These are phyloP conservation scores for Albophoma yamanashiensis DNA, from an alignment of 2,329 filamentous ascomycete species.

Conservation along the genomic window DNA sequence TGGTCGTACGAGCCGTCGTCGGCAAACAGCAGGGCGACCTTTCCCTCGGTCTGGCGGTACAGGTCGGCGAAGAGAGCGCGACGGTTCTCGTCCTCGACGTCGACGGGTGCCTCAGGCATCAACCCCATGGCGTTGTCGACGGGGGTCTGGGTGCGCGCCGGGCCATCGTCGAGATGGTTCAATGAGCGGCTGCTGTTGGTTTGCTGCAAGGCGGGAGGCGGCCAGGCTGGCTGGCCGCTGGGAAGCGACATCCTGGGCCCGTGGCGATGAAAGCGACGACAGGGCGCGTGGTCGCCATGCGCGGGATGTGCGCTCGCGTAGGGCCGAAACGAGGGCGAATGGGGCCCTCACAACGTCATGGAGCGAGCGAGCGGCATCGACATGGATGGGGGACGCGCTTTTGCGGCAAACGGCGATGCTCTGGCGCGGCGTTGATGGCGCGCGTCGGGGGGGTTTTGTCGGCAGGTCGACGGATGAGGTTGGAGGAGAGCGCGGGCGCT, in stretches of 20 bases:
- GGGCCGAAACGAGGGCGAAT: slow-evolving; percentile 34
- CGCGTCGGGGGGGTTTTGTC: slow-evolving; percentile 35
- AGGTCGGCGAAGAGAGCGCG: slow-evolving; percentile 67
- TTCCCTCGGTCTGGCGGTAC: slow-evolving; percentile 67
- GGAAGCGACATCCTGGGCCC: slow-evolving; percentile 53
- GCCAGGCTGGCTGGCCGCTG: slow-evolving; percentile 57
- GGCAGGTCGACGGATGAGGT: slow-evolving; percentile 46
- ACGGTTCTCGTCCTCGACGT: slow-evolving; percentile 58
- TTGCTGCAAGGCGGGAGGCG: slow-evolving; percentile 42
- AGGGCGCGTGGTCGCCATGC: slow-evolving; percentile 44
- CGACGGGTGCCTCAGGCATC: slow-evolving; percentile 51
- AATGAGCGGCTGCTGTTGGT: slow-evolving; percentile 37
- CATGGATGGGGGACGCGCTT: slow-evolving; percentile 36
- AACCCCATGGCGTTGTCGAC: slow-evolving; percentile 36
- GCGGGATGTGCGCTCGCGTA: slow-evolving; percentile 41
- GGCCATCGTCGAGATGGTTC: slow-evolving; percentile 51
- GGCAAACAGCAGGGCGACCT: slow-evolving; percentile 65
- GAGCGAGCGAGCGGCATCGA: slow-evolving; percentile 38
- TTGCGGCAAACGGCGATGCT: slow-evolving; percentile 26
- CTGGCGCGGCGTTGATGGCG: slow-evolving; percentile 41
- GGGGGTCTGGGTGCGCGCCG: slow-evolving; percentile 38
- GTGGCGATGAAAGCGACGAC: slow-evolving; percentile 36
- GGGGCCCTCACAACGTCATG: slow-evolving; percentile 37
- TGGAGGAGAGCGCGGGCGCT: slow-evolving; percentile 27
- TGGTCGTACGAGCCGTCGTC: slow-evolving; percentile 43